These are phyloP conservation scores for Gnaphalium uliginosum DNA, from an alignment of 129 eudicot species.

Conservation along the genomic window DNA sequence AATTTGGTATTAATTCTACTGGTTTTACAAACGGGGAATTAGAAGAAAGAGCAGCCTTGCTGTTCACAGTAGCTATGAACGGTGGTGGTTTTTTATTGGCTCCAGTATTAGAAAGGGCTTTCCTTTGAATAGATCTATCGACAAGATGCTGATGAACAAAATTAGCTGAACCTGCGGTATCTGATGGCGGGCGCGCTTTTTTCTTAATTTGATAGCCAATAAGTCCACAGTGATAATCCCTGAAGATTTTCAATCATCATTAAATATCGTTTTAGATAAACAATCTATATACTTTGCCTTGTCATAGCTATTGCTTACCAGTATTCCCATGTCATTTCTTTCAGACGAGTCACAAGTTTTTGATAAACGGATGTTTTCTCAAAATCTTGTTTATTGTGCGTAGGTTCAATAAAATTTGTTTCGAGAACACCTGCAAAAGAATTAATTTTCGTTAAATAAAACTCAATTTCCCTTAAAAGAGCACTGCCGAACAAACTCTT, in stretches of 20 bases:
- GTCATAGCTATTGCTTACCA: constrained; percentile 45
- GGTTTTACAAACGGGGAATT: constrained; percentile 18
- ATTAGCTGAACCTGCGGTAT: constrained; percentile 26
- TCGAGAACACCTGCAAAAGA: constrained; percentile 67
- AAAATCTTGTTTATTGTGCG: constrained; percentile 91
- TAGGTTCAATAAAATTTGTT: constrained; percentile 83
- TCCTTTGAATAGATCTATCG: constrained; percentile 36
- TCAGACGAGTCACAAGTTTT: constrained; percentile 77
- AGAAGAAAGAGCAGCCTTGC: constrained; percentile 30
- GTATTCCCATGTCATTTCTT: constrained; percentile 88
- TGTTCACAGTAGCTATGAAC: constrained; percentile 21
- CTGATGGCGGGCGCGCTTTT: constrained; percentile 39
- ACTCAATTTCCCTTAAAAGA: background rate
- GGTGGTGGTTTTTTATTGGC: constrained; percentile 28
- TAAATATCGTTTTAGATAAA: constrained; percentile 12
- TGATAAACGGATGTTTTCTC: constrained; percentile 84
- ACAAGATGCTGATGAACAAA: constrained; percentile 37
- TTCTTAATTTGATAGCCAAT: constrained; percentile 69
- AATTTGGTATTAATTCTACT: constrained; percentile 19
- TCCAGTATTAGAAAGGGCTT: constrained; percentile 26
- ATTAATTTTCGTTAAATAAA: background rate
- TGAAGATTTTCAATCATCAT: constrained; percentile 39
- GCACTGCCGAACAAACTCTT: constrained; percentile 18
- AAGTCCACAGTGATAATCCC: constrained; percentile 95
- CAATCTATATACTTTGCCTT: background rate